Conservation (phyloP, 2,329 filamentous ascomycete genomes). For the Hymenoscyphus scutula region DNA sequence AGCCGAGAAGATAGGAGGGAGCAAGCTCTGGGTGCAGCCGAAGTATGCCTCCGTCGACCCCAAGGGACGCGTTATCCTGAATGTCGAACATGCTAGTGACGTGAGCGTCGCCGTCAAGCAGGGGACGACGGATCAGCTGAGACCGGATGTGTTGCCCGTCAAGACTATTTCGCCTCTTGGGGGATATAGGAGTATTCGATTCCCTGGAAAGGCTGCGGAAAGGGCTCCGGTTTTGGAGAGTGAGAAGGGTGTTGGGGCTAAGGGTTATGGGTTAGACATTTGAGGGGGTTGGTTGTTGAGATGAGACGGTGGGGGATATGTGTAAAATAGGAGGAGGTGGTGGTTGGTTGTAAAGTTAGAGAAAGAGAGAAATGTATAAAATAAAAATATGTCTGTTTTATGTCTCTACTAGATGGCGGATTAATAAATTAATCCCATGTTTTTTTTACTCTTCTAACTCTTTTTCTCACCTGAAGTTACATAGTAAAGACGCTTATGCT, state of each 20-base stretch:
- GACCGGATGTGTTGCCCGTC: background rate
- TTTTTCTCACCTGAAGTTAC: too few species aligned
- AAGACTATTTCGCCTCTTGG: background rate
- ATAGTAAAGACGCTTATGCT: too few species aligned
- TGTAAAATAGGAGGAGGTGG: background rate
- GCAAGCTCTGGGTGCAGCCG: constrained; percentile 34
- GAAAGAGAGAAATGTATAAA: background rate
- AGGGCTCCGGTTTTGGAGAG: background rate
- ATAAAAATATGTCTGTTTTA: too few species aligned
- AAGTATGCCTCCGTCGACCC: constrained; percentile 31
- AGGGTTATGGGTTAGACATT: background rate
- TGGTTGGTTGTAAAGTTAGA: background rate
- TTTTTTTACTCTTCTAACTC: too few species aligned
- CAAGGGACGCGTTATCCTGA: constrained; percentile 31
- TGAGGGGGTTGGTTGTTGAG: background rate
- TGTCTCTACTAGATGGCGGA: background rate
- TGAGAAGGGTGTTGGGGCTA: background rate
- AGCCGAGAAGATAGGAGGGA: constrained; percentile 32
- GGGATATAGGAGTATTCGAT: background rate
- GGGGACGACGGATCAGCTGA: constrained; percentile 26
- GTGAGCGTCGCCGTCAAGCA: constrained; percentile 32
- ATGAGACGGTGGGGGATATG: background rate
- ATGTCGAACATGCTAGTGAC: constrained; percentile 26
- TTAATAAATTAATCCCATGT: background rate
- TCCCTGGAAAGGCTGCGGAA: background rate